A percentile compares a stretch with the other conserved stretches of the same genome.
These are phyloP conservation scores for Aspergillus nidulans DNA, from an alignment of 495 filamentous ascomycete genomes.

Conservation along the genomic window DNA sequence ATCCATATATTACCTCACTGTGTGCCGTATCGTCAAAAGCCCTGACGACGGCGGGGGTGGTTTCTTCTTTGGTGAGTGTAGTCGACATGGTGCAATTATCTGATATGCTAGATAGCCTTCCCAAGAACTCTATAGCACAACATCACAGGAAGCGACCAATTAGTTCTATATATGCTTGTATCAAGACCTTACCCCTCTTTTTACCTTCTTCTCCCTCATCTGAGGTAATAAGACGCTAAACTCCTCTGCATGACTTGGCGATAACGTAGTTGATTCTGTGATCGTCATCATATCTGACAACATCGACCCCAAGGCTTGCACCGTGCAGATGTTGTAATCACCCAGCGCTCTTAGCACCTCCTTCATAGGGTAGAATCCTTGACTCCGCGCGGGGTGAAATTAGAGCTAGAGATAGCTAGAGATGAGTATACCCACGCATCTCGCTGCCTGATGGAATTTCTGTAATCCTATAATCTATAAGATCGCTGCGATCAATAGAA, in stretches of 20 bases:
- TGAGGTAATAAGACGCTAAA: too few relatives aligned
- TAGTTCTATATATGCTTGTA: too few relatives aligned
- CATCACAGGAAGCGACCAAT: too few relatives aligned
- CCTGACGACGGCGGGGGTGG: not conserved
- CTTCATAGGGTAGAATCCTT: not conserved
- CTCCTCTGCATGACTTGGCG: conserved; percentile 5
- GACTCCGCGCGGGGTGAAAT: not conserved
- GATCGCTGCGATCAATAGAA: too few relatives aligned
- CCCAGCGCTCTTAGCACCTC: not conserved
- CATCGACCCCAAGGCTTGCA: not conserved
- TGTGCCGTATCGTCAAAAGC: conserved; percentile 4
- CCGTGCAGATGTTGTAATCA: not conserved
- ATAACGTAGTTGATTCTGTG: conserved; percentile 8
- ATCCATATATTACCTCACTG: conserved; percentile 3
- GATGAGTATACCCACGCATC: too few relatives aligned
- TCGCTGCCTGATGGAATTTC: too few relatives aligned
- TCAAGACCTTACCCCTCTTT: too few relatives aligned
- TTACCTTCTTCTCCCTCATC: too few relatives aligned
- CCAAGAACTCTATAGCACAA: too few relatives aligned
- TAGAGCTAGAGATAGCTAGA: too few relatives aligned
- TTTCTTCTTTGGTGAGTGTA: not conserved
- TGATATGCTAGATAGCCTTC: not conserved
- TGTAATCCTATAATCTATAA: too few relatives aligned
- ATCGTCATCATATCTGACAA: conserved; percentile 6
- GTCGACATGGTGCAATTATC: conserved; percentile 7